Evolutionary conservation across 495 filamentous ascomycete species (phyloP).

Genomic region (Hypoxylon fuscum): DNA sequence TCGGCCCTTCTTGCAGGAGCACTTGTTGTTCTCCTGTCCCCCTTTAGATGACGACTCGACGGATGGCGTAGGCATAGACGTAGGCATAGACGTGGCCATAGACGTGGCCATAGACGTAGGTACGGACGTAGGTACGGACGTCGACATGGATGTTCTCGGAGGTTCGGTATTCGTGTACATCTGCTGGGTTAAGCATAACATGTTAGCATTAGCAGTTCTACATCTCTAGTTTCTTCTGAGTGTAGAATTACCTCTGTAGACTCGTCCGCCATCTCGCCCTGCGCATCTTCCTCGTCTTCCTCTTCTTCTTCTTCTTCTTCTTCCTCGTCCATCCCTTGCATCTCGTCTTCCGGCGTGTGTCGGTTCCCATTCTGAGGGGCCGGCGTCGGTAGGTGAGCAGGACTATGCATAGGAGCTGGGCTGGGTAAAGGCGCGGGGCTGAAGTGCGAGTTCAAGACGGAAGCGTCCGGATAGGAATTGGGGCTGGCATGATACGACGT

Average conservation of each 20-base stretch:
- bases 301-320: constrained; percentile 38
- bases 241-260: constrained; percentile 44
- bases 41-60: constrained; percentile 32
- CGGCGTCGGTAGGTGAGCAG: constrained; percentile 40
- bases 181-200: constrained; percentile 24
- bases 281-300: constrained; percentile 29
- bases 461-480: constrained; percentile 40
- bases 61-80: constrained; percentile 40
- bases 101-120: constrained; percentile 42
- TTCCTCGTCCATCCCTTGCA: constrained; percentile 39
- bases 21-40: constrained; percentile 30
- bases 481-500: constrained; percentile 33
- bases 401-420: constrained; percentile 30
- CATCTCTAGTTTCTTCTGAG: too few relatives aligned
- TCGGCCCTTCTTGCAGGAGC: constrained; percentile 42
- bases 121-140: constrained; percentile 32
- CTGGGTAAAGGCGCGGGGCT: constrained; percentile 38
- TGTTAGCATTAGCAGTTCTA: too few relatives aligned
- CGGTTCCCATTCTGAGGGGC: constrained; percentile 35
- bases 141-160: constrained; percentile 18
- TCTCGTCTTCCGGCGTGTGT: constrained; percentile 37
- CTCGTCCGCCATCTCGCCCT: constrained; percentile 44
- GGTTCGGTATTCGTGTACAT: constrained; percentile 41
- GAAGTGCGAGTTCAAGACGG: constrained; percentile 37
- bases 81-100: constrained; percentile 20